Conservation (phyloP, 2,329 filamentous ascomycete species). For the Daldinia eschscholtzii region DNA sequence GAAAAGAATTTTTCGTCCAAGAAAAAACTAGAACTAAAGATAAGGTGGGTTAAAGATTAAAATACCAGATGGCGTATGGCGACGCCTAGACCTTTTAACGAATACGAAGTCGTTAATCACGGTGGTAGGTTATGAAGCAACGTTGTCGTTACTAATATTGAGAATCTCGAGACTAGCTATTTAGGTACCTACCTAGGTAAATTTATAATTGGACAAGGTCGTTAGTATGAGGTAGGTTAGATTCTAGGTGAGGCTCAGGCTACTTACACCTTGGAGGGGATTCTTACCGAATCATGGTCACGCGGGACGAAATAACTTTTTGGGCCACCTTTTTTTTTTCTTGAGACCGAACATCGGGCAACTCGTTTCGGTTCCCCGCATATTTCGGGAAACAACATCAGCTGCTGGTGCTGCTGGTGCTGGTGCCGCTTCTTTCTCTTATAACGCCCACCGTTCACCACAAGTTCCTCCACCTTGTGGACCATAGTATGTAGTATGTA, state of each 20-base stretch:
- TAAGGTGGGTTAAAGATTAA: background rate
- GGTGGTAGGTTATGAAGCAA: background rate
- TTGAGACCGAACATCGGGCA: slow-evolving; percentile 2
- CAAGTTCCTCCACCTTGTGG: background rate
- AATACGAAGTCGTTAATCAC: background rate
- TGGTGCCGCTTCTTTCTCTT: no score
- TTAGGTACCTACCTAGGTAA: no score
- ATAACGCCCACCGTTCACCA: background rate
- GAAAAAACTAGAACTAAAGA: background rate
- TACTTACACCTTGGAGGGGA: background rate
- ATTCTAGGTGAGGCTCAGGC: no score
- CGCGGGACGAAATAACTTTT: no score
- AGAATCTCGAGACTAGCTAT: background rate
- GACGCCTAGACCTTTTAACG: background rate
- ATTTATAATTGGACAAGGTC: no score
- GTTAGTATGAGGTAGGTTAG: no score
- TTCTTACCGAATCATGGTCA: background rate
- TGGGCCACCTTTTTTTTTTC: no score
- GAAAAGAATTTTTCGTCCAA: background rate
- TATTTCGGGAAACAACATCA: slow-evolving; percentile 21
- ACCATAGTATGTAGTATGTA: background rate
- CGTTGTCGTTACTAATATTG: background rate
- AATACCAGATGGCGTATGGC: background rate
- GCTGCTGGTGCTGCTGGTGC: background rate
- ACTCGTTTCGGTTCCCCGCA: slow-evolving; percentile 32